Base-by-base conservation (phyloP, 2,329 filamentous ascomycete species). In the Macrophomina pseudophaseolina region DNA sequence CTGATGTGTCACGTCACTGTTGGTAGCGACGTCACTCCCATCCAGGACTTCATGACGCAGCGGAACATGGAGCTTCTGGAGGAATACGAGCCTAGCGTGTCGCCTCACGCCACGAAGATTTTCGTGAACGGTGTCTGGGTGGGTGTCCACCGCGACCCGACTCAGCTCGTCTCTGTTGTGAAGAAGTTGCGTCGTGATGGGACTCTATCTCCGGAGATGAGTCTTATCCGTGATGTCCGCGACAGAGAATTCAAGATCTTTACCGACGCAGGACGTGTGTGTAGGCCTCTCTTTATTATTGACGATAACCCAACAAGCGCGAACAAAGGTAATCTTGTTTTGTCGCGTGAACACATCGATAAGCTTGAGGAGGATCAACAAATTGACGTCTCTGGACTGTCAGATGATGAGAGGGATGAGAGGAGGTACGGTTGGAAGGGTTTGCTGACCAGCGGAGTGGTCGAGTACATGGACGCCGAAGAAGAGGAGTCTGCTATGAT, bases 401-500 rank as follows among this genome's bases (percentile, higher is more conserved):
- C 83, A 67, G 82, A 85, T 49, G 85, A 88, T 71, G 85, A 90
- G 67, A 84, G 84, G 65, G 81, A 83, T 46, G 80, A 84, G 58
- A 76, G 84, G 35, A 91, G 89, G 72, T 94, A 92, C 74, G 94
- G 93, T 62, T 99, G 96, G 93, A 88, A 93, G 71, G 92, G 93
- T 18, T 84, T 99, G 48, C 88, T 97, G 51, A 87, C 90, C 67
- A 87, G 88, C 12, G 95, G 94, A 79, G 92, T 93, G 2, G 91
- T 99, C 44, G 95, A 99, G 77, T 98, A 97, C 74, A 87, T 99
- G 11, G 95, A 99, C 78, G 95, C 95, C 0, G 96, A 99, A 76
- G 96, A 99, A 83, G 95, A 99, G 77, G 96, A 99, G 79, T 97
- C 93, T 0, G 90, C 95, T 46, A 99, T 99, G 95, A 99, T 99